Evolutionary conservation across 2,329 filamentous ascomycete species (phyloP), one percentile per base, ranked within the genome.

Genomic region (Didymella sp.): DNA sequence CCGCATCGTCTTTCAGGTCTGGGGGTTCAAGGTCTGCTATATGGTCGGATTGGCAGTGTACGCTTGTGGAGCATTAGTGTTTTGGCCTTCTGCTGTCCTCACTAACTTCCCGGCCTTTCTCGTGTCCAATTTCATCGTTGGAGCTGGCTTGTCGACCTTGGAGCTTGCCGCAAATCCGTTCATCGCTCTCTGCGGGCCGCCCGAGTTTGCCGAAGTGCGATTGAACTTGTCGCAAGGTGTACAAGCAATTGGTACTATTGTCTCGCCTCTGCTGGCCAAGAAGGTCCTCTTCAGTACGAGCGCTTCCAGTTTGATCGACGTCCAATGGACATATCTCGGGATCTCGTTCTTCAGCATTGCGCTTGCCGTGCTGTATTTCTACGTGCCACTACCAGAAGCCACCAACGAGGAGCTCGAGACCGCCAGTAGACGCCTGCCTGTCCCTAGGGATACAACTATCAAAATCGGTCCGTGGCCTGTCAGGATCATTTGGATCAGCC

Each of bases 321-420:
- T 87, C 1, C 86, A 88, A 68, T 88, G 85, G 85, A 82, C 85
- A 0, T 88, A 88, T 58, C 80, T 88, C 2, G 86, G 84, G 7
- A 87, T 88, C 54, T 80, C 84, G 1, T 78, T 88, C 12, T 86
- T 87, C 63, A 85, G 83, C 25, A 78, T 87, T 43, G 71, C 82
- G 3, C 76, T 88, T 12, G 85, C 85, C 1, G 77, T 87, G 9
- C 78, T 79, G 2, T 87, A 86, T 70, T 86, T 84, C 67, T 87
- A 87, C 62, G 74, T 87, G 1, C 85, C 85, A 2, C 76, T 88
- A 1, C 85, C 86, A 0, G 85, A 88, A 73, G 85, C 85, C 2
- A 84, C 84, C 1, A 85, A 87, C 62, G 79, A 81, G 15, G 85
- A 88, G 60, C 75, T 88, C 4, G 83, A 86, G 58, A 80, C 82